phyloP scores from a whole-genome alignment of 306 rosid species.

The Rosa persica region DNA sequence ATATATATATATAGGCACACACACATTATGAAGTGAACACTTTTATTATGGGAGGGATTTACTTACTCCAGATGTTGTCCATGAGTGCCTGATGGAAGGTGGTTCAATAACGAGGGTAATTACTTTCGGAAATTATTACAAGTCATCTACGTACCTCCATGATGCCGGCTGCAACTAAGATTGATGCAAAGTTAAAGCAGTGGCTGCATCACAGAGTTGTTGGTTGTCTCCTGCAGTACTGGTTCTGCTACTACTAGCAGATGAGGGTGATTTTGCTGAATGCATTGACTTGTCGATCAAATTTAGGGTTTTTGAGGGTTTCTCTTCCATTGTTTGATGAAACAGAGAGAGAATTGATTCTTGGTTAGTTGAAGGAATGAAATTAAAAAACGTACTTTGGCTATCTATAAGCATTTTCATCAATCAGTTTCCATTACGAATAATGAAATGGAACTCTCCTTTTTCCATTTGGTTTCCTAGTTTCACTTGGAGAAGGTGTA shows the following conservation, averaged over 20 bases:
- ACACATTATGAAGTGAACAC: not conserved
- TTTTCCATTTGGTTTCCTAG: not conserved
- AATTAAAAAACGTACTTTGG: not conserved
- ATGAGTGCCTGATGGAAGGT: too few species aligned
- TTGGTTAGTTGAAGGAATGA: not conserved
- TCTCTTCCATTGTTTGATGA: not conserved
- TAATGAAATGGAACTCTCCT: not conserved
- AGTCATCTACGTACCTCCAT: not conserved
- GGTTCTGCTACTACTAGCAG: not conserved
- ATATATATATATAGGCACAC: too few species aligned
- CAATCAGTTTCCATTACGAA: not conserved
- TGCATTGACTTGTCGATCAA: not conserved
- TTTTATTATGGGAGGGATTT: not conserved
- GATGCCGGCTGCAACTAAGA: not conserved
- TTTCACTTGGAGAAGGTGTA: not conserved
- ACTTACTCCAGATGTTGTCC: too few species aligned
- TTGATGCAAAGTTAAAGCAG: not conserved
- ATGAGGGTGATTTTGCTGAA: not conserved
- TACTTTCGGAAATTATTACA: too few species aligned
- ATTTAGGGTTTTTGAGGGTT: not conserved
- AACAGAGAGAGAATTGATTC: not conserved
- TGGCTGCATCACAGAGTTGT: not conserved
- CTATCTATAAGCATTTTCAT: not conserved
- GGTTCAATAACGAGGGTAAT: too few species aligned
- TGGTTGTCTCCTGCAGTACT: not conserved